Base-by-base conservation (phyloP, 164 flowering plant species). In the Piper longum region DNA sequence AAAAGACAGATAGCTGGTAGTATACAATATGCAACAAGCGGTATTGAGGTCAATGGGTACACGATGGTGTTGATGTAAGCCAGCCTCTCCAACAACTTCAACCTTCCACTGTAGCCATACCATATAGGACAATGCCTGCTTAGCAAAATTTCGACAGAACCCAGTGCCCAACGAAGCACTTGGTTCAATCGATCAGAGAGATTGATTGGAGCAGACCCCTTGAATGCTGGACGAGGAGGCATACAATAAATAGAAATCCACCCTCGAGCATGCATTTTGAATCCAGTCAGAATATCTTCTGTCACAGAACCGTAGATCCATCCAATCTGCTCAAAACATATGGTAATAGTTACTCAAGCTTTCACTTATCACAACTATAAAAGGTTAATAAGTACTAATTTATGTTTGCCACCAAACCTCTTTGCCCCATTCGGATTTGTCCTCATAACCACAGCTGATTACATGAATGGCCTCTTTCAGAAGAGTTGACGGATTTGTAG, bases 161-260 rank as follows among this genome's bases (percentile, higher is more conserved):
- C 98, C 74, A 93, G 75, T 43, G 98, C 98, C 98, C 98, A 93
- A 56, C 96, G 83, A 82, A 93, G 97, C 44, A 93, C 98, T 65
- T 93, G 98, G 77, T 93, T 90, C 70, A 93, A 61, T 71, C 97
- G 90, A 80, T 93, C 98, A 60, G 98, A 93, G 72, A 93, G 98
- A 83, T 93, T 93, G 77, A 93, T 88, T 40, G 98, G 98, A 59
- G 98, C 98, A 79, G 98, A 93, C 12, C 98, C 98, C 81, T 93
- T 93, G 59, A 93, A 93, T 56, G 98, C 97, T 9, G 97, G 95
- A 16, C 97, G 90, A 14, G 86, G 87, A 64, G 98, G 98, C 95
- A 89, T 81, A 73, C 98, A 93, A 66, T 93, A 93, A 42, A 93
- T 72, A 3, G 98, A 93, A 62, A 84, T 81, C 98, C 98, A 93